Evolutionary conservation across 2,329 filamentous ascomycete genomes (phyloP), one percentile per base, ranked within the genome.

Genomic region (Cadophora gregata): DNA sequence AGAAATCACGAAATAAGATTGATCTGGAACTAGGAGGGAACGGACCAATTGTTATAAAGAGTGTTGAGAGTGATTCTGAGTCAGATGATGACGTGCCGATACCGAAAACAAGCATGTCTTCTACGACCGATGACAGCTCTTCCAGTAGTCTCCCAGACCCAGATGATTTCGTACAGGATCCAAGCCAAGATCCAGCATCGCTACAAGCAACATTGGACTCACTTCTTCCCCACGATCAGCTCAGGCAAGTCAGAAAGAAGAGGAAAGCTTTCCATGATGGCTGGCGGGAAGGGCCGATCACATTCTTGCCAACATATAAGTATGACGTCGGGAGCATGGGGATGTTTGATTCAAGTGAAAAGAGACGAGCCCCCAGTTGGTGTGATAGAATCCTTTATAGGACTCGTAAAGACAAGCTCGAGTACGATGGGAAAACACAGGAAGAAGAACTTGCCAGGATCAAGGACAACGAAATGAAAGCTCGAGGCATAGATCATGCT

Each of bases 311-410:
- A 1, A 96, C 96, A 0, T 99, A 99, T 79, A 99, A 99, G 78
- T 99, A 99, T 73, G 96, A 99, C 75, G 84, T 97, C 31, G 96
- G 96, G n/a, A 97, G 91, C 33, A 88, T 97, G 36, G 92, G 92
- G 1, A 86, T 93, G 33, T 99, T 97, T 77, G 96, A 99, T 79
- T 93, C 94, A 0, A 97, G 94, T 71, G 96, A 98, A 77, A 99
- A 99, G 81, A 90, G 90, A 70, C 87, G 96, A 62, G 91, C 92
- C 1, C 96, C 96, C 2, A 97, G 93, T 76, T 99, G 96, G 95
- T 99, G 96, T 77, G 96, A 99, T 79, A 90, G 96, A 19, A 94
- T 99, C 55, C 79, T 99, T 0, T 99, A 89, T 77, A 86, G 95
- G 8, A 96, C 93, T 1, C 87, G 90, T 48, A 86, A 83, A 56